These are phyloP conservation scores for Begonia masoniana DNA, from an alignment of 306 rosid species.

Conservation along the genomic window DNA sequence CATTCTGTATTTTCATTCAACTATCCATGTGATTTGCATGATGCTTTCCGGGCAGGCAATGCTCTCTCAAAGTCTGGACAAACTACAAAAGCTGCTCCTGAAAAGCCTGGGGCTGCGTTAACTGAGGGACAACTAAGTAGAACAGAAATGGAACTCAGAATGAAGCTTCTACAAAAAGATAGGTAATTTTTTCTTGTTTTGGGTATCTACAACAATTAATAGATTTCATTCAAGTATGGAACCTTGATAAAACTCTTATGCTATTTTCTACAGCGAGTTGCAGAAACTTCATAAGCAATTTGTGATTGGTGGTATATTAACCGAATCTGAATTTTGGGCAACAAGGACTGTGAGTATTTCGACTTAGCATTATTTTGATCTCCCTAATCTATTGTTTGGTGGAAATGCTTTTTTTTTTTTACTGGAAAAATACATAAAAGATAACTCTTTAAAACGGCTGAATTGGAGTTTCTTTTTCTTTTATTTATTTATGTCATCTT, in stretches of 20 bases:
- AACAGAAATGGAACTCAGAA: slow-evolving; percentile 62
- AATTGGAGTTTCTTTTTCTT: neutral
- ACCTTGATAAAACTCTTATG: too few relatives aligned
- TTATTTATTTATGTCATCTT: slow-evolving; percentile 13
- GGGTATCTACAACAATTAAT: too few relatives aligned
- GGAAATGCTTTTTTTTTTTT: neutral
- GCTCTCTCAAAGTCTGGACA: slow-evolving; percentile 54
- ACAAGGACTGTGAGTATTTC: slow-evolving; percentile 59
- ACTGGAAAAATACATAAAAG: too few relatives aligned
- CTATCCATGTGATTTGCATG: slow-evolving; percentile 13
- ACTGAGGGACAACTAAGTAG: slow-evolving; percentile 62
- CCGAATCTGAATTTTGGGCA: slow-evolving; percentile 97
- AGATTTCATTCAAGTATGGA: too few relatives aligned
- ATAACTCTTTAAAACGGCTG: too few relatives aligned
- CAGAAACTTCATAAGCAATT: slow-evolving; percentile 86
- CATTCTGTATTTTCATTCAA: slow-evolving; percentile 5
- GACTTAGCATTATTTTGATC: slow-evolving; percentile 4
- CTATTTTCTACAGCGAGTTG: slow-evolving; percentile 47
- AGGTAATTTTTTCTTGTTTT: slow-evolving; percentile 26
- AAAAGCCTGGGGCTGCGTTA: slow-evolving; percentile 11
- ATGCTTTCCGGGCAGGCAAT: slow-evolving; percentile 37
- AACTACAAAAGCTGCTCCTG: slow-evolving; percentile 28
- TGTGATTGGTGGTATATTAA: slow-evolving; percentile 68
- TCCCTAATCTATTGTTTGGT: neutral
- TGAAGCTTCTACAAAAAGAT: slow-evolving; percentile 74